These are phyloP conservation scores for Thalassia testudinum DNA, from an alignment of 116 monocot species.

Conservation along the genomic window DNA sequence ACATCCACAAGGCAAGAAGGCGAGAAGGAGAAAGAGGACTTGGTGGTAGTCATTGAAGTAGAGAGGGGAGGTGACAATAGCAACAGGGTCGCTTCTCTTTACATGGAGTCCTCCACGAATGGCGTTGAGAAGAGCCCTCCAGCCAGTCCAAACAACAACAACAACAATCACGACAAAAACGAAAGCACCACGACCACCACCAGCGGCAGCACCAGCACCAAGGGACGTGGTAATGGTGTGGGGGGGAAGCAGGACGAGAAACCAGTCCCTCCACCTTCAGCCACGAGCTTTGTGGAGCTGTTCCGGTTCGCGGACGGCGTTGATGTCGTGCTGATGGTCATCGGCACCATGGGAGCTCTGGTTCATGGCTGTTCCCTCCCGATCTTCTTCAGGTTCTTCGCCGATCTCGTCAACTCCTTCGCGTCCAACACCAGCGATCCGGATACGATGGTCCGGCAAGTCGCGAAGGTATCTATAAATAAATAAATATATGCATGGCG, in stretches of 20 bases:
- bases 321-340: constrained; percentile 66
- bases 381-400: constrained; percentile 83
- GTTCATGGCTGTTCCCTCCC: constrained; percentile 89
- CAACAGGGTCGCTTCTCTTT: constrained; percentile 10
- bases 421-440: constrained; percentile 58
- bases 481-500: too few species aligned
- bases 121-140: not conserved
- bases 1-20: constrained; percentile 2
- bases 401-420: constrained; percentile 81
- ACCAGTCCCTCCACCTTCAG: constrained; percentile 15
- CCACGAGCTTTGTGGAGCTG: constrained; percentile 47
- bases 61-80: constrained; percentile 10
- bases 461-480: constrained; percentile 62
- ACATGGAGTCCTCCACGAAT: constrained; percentile 13
- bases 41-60: constrained; percentile 13
- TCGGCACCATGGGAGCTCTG: constrained; percentile 60
- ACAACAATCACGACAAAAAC: too few species aligned
- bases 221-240: not conserved
- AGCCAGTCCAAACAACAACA: not conserved
- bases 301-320: constrained; percentile 66
- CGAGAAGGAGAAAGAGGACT: constrained; percentile 4
- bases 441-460: constrained; percentile 62
- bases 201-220: not conserved
- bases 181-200: not conserved
- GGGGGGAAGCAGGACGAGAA: constrained; percentile 23